Evolutionary conservation across 2,329 filamentous ascomycete species (phyloP).

Genomic region (Colletotrichum plurivorum): DNA sequence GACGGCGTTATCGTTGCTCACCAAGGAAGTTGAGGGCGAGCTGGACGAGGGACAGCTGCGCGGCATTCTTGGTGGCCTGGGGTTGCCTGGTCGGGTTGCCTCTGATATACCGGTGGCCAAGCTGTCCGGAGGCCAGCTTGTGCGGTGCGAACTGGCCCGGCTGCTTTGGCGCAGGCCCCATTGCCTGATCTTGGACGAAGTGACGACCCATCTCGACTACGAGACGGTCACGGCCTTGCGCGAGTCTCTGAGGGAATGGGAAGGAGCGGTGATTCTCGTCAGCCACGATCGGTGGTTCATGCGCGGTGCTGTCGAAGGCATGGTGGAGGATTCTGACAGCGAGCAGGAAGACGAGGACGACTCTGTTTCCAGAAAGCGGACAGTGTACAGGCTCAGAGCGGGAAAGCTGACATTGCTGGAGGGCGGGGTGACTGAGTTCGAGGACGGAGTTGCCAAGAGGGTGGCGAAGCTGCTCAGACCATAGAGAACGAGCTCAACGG

Average conservation of each 20-base stretch:
- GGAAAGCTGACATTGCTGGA: conserved; percentile 70
- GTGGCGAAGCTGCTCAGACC: conserved; percentile 59
- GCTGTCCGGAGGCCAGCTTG: conserved; percentile 85
- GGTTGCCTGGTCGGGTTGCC: conserved; percentile 77
- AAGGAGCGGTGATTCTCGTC: conserved; percentile 82
- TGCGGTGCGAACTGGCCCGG: conserved; percentile 74
- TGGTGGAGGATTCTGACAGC: conserved; percentile 55
- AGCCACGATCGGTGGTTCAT: conserved; percentile 89
- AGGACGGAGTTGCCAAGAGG: conserved; percentile 72
- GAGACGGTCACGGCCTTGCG: conserved; percentile 83
- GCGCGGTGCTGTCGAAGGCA: conserved; percentile 78
- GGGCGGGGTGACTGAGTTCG: conserved; percentile 76
- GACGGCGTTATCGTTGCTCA: conserved; percentile 77
- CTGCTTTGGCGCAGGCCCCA: conserved; percentile 80
- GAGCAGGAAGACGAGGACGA: conserved; percentile 61
- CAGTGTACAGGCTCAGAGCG: conserved; percentile 72
- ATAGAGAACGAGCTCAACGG: conserved; percentile 2
- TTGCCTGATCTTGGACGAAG: conserved; percentile 82
- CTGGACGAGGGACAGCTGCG: conserved; percentile 78
- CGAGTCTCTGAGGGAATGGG: conserved; percentile 75
- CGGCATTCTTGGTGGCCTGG: conserved; percentile 76
- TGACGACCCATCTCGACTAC: conserved; percentile 88
- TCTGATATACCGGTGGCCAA: conserved; percentile 81
- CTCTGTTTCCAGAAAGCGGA: conserved; percentile 59
- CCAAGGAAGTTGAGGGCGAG: conserved; percentile 63